Percentiles rank a stretch among this genome's conserved stretches.
These are phyloP conservation scores for Eucalyptus sp. DNA, from an alignment of 345 rosid species.

Conservation along the genomic window DNA sequence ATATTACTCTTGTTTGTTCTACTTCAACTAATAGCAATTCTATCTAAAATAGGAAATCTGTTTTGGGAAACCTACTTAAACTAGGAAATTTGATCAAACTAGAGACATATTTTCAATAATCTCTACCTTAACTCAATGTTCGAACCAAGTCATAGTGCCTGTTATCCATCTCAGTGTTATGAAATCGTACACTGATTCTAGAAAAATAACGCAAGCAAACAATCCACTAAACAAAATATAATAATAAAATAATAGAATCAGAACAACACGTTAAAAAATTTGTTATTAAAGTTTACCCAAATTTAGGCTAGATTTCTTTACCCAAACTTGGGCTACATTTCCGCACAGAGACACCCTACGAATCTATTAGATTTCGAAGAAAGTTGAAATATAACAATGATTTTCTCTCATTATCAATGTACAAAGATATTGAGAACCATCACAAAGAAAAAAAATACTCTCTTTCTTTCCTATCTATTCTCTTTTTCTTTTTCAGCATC, in stretches of 20 bases:
- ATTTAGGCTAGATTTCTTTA: not conserved
- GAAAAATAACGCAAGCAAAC: not conserved
- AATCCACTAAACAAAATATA: not conserved
- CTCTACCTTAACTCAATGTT: not conserved
- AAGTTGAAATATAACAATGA: too few species aligned
- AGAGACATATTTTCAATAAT: too few species aligned
- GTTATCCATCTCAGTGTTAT: not conserved
- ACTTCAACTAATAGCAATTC: not conserved
- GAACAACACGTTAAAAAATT: too few species aligned
- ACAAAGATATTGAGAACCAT: too few species aligned
- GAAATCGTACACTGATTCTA: not conserved
- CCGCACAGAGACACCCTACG: rapidly evolving
- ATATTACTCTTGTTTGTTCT: too few species aligned
- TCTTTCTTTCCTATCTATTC: too few species aligned
- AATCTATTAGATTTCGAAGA: too few species aligned
- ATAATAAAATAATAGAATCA: not conserved
- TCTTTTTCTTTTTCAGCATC: too few species aligned
- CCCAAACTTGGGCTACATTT: too few species aligned
- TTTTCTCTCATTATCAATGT: too few species aligned
- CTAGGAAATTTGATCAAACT: not conserved
- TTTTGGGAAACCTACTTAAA: not conserved
- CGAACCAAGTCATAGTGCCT: not conserved
- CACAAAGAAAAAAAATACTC: too few species aligned
- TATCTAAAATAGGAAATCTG: not conserved
- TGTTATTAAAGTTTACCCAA: not conserved